These are phyloP conservation scores for Brettanomyces naardenensis DNA, from an alignment of 805 yeast genomes.

Conservation along the genomic window DNA sequence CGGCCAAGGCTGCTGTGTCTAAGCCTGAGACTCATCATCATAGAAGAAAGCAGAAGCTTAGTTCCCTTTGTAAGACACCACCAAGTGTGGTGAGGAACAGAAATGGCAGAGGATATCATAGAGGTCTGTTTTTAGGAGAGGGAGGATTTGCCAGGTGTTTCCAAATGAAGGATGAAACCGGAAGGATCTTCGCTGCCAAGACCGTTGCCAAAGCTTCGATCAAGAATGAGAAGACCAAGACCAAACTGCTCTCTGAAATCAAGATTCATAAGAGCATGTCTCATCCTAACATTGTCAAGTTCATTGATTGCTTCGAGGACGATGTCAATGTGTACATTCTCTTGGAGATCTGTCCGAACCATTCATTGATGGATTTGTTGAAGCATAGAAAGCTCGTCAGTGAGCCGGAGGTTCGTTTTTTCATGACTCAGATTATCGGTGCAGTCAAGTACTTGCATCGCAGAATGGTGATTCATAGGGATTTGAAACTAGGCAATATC, in stretches of 20 bases:
- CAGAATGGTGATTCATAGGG: slow-evolving; percentile 91
- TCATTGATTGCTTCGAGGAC: slow-evolving; percentile 95
- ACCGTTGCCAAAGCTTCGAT: slow-evolving; percentile 96
- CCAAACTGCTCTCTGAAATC: slow-evolving; percentile 83
- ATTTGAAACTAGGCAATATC: slow-evolving; percentile 90
- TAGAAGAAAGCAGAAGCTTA: slow-evolving; percentile 82
- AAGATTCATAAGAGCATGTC: slow-evolving; percentile 86
- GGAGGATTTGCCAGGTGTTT: slow-evolving; percentile 99
- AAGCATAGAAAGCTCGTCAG: slow-evolving; percentile 76
- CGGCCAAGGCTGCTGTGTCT: slow-evolving; percentile 30
- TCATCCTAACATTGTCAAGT: slow-evolving; percentile 87
- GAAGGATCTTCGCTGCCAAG: slow-evolving; percentile 88
- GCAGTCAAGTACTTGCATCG: slow-evolving; percentile 90
- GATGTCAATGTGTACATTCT: slow-evolving; percentile 88
- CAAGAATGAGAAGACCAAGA: slow-evolving; percentile 81
- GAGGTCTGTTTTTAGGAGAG: slow-evolving; percentile 90
- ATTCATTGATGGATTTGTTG: slow-evolving; percentile 86
- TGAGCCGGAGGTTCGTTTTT: slow-evolving; percentile 87
- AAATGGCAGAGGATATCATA: slow-evolving; percentile 78
- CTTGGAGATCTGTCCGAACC: slow-evolving; percentile 91
- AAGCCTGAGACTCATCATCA: slow-evolving; percentile 28
- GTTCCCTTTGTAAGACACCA: slow-evolving; percentile 92
- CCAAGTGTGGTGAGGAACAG: slow-evolving; percentile 87
- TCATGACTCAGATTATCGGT: slow-evolving; percentile 88
- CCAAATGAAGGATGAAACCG: slow-evolving; percentile 87